Evolutionary conservation across 2,329 filamentous ascomycete genomes (phyloP), one percentile per base, ranked within the genome.

Genomic region (Blastomyces emzantsi): DNA sequence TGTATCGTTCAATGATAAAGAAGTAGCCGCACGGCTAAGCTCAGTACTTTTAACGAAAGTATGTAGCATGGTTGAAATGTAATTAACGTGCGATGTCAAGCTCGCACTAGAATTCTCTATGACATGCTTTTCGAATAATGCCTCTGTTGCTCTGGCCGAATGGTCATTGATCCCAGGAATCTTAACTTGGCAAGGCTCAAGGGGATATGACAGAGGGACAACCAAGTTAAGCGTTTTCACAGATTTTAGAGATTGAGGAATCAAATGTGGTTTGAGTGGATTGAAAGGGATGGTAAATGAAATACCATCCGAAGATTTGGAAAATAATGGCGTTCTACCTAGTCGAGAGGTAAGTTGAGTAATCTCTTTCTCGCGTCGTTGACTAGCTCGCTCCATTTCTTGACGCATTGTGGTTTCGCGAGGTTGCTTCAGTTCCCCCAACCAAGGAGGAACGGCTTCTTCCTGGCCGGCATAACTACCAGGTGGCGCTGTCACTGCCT

Each of bases 21-120:
- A 45, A 41, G 52, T 28, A 39, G 61, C 59, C 17, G 45, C 61
- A 25, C 63, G 3, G 65, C 66, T 15, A 67, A 30, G 8, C 15
- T 67, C 67, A 30, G 63, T 66, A 47, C 69, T 66, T 61, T 72
- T 69, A 5, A 79, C 86, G 70, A 93, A 78, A 2, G 77, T 74
- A 69, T 90, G 85, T 66, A 92, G 82, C 69, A 90, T 90, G 72
- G 88, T 85, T 1, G 85, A 81, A 8, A 93, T 77, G 70, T 87
- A 90, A 71, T 93, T 93, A 68, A 93, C 74, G 68, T 90, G 88
- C 64, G 85, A 87, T 77, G 89, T 88, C 63, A 94, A 75, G 11
- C 82, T 87, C 77, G 87, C 80, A 52, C 86, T 80, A 49, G 78
- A 80, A 68, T 85, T 82, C 61, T 84, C 79, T 33, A 74, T 75